Evolutionary conservation across 2,329 filamentous ascomycete genomes (phyloP).

Genomic region (Graphilbum sp.): DNA sequence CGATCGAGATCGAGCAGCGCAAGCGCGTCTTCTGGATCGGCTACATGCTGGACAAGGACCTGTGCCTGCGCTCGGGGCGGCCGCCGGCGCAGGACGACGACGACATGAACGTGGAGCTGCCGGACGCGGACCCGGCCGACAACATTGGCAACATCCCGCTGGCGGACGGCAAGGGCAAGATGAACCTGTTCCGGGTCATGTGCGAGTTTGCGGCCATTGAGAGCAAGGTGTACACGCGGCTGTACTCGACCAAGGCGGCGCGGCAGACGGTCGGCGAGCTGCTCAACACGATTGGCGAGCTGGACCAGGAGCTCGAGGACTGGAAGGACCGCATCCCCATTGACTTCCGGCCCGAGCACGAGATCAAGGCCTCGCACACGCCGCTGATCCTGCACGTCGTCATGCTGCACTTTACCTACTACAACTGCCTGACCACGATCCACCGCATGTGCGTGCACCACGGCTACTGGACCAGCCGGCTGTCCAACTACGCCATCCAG

Average conservation of each 20-base stretch:
- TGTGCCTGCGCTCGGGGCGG: conserved; percentile 41
- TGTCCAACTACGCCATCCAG: conserved; percentile 91
- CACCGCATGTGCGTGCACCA: conserved; percentile 98
- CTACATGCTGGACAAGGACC: conserved; percentile 48
- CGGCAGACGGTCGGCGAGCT: conserved; percentile 87
- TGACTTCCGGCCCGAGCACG: conserved; percentile 92
- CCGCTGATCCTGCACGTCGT: conserved; percentile 90
- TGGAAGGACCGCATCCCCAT: conserved; percentile 95
- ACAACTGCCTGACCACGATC: conserved; percentile 94
- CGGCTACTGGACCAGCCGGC: conserved; percentile 90
- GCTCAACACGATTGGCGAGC: conserved; percentile 85
- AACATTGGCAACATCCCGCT: conserved; percentile 91
- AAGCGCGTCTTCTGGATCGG: conserved; percentile 51
- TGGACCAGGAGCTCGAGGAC: conserved; percentile 76
- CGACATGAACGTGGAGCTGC: conserved; percentile 88
- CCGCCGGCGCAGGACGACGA: conserved; percentile 48
- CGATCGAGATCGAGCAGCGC: conserved; percentile 82
- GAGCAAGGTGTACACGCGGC: conserved; percentile 79
- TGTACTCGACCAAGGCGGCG: conserved; percentile 85
- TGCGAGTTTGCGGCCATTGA: conserved; percentile 85
- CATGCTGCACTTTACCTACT: conserved; percentile 90
- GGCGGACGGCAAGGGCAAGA: conserved; percentile 73
- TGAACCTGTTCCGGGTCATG: conserved; percentile 89
- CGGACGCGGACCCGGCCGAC: conserved; percentile 76
- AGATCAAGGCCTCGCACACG: conserved; percentile 84